These are phyloP conservation scores for Mediolabrus comicus DNA, from an alignment of 108 stramenopile species.

Conservation along the genomic window DNA sequence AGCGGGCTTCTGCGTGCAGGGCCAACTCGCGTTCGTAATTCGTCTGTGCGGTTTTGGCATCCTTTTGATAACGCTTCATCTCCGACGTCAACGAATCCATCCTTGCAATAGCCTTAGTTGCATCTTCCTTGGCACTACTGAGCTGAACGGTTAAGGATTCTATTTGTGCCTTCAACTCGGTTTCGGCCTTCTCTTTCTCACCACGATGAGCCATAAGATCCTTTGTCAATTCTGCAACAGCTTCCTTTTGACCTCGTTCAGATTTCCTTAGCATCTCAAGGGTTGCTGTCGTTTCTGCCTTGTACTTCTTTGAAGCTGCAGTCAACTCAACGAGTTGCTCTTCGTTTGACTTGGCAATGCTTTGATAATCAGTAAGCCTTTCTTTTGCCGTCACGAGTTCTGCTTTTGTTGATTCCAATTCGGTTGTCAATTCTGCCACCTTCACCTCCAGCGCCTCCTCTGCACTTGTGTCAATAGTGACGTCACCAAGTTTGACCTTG, in stretches of 20 bases:
- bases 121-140: conserved; percentile 50
- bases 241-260: conserved; percentile 55
- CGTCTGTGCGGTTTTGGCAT: conserved; percentile 40
- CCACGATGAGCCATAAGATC: conserved; percentile 71
- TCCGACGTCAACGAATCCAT: conserved; percentile 54
- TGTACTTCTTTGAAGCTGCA: conserved; percentile 58
- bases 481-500: conserved; percentile 39
- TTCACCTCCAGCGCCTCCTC: conserved; percentile 55
- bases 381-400: conserved; percentile 56
- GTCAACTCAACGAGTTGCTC: conserved; percentile 60
- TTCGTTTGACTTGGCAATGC: conserved; percentile 76
- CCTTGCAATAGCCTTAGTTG: conserved; percentile 46
- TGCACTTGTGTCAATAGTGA: conserved; percentile 45
- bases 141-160: conserved; percentile 47
- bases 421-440: conserved; percentile 49
- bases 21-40: conserved; percentile 87
- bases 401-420: conserved; percentile 62
- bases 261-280: conserved; percentile 52
- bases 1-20: conserved; percentile 74
- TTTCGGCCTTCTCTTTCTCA: conserved; percentile 65
- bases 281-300: conserved; percentile 49
- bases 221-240: conserved; percentile 71
- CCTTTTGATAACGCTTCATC: conserved; percentile 50
- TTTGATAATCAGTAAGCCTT: conserved; percentile 52
- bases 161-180: conserved; percentile 57